These are phyloP conservation scores for Ceratobasidium sp. DNA, from an alignment of 1,284 basidiomycete species.

Conservation along the genomic window DNA sequence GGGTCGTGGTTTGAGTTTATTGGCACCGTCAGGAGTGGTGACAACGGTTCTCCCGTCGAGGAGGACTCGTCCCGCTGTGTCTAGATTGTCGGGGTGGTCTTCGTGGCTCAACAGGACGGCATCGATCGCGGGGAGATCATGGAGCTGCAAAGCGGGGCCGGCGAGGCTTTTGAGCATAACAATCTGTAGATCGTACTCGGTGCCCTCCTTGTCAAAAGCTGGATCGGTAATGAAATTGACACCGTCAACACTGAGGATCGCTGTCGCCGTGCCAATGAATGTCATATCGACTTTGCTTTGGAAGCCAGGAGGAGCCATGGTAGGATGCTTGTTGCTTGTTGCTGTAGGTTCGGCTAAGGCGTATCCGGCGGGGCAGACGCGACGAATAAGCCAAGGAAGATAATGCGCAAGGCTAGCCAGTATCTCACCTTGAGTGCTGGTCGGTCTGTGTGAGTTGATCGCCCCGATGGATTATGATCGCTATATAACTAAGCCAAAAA, in stretches of 20 bases:
- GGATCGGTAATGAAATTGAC: conserved; percentile 46
- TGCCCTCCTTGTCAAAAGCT: conserved; percentile 33
- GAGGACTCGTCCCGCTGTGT: conserved; percentile 34
- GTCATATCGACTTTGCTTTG: conserved; percentile 44
- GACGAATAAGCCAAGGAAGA: not conserved
- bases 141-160: conserved; percentile 23
- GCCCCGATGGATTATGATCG: not conserved
- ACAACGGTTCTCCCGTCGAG: conserved; percentile 44
- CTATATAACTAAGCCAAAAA: not conserved
- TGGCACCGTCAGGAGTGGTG: conserved; percentile 44
- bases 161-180: conserved; percentile 12
- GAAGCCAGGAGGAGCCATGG: conserved; percentile 21
- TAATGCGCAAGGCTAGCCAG: not conserved
- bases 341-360: not conserved
- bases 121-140: conserved; percentile 44
- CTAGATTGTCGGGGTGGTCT: conserved; percentile 46
- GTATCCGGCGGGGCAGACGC: not conserved
- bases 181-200: conserved; percentile 27
- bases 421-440: not conserved
- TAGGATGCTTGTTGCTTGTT: not conserved
- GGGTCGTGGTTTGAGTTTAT: conserved; percentile 44
- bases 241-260: conserved; percentile 43
- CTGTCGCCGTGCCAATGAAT: conserved; percentile 45
- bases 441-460: not conserved
- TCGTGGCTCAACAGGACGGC: conserved; percentile 46